Base-by-base conservation (phyloP, 352 stramenopile genomes). In the Lagenidium giganteum region DNA sequence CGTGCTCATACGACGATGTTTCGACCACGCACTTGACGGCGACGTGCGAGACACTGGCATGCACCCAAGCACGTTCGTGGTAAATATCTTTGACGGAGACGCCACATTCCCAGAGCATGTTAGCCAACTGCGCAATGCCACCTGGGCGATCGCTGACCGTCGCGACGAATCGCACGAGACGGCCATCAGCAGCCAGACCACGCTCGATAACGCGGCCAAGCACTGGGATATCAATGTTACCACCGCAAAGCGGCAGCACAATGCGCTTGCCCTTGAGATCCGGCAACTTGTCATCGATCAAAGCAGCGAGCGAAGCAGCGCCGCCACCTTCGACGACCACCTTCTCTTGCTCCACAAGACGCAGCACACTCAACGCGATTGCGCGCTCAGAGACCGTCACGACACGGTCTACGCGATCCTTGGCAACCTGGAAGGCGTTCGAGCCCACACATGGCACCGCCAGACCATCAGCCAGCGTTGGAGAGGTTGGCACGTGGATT, bases 301-400 rank as follows among this genome's bases (percentile, higher is more conserved):
- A 63, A 22, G 93, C 91, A 3, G 96, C 95, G 14, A 99, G 64
- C 13, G 95, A 96, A 29, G 88, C 81, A 8, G 95, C 95, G 27
- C 95, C 96, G 47, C 90, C 91, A 32, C 92, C 95, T 63, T 99
- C 96, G 12, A 98, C 95, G 13, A 99, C 93, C 46, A 98, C 85
- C 61, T 98, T 98, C 70, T 99, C 96, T 57, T 97, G 90, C 62
- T 99, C 96, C 28, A 98, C 85, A 20, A 99, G 75, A 27, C 96
- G 79, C 58, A 99, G 64, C 42, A 98, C 95, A 40, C 93, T 96
- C 29, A 99, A 63, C 17, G 92, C 94, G 54, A 99, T 98, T 37
- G 94, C 74, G 23, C 94, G 95, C 72, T 99, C 96, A 21, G 73
- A 93, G 23, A 96, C 87, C 17, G 86, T 87, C 37, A 98, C 91